Conservation (phyloP, 73 alveolate species). For the Durusdinium trenchii region DNA sequence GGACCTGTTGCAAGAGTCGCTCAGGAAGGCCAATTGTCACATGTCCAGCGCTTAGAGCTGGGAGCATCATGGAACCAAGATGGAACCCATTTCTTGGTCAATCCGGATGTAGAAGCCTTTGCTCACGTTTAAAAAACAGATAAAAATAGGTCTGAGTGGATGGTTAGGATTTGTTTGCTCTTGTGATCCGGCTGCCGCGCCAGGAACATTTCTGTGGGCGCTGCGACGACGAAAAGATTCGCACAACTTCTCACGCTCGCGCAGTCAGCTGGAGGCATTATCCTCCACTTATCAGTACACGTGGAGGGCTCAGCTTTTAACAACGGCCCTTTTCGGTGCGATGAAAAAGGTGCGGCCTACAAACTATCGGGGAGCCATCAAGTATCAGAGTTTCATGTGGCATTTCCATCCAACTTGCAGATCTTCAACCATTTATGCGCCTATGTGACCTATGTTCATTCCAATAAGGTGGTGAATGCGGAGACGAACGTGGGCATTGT, state of each 20-base stretch:
- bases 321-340: not conserved
- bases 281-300: constrained; percentile 82
- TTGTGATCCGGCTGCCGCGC: not conserved
- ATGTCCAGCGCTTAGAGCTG: constrained; percentile 27
- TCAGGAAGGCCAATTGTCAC: constrained; percentile 63
- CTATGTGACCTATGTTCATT: not conserved
- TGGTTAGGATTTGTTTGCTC: not conserved
- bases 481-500: constrained; percentile 62
- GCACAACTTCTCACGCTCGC: constrained; percentile 82
- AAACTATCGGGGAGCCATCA: not conserved
- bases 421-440: not conserved
- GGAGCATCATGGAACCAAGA: too few relatives aligned
- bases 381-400: not conserved
- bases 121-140: too few relatives aligned
- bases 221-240: constrained; percentile 88
- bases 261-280: constrained; percentile 69
- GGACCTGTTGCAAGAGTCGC: constrained; percentile 73
- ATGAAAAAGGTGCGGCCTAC: not conserved
- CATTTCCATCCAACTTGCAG: not conserved
- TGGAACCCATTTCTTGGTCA: too few relatives aligned
- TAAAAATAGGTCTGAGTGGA: too few relatives aligned
- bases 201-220: constrained; percentile 73
- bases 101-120: too few relatives aligned
- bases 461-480: constrained; percentile 47
- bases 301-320: not conserved